Evolutionary conservation across 106 monocot species (phyloP), one percentile per base, ranked within the genome.

Genomic region (Allium fistulosum): DNA sequence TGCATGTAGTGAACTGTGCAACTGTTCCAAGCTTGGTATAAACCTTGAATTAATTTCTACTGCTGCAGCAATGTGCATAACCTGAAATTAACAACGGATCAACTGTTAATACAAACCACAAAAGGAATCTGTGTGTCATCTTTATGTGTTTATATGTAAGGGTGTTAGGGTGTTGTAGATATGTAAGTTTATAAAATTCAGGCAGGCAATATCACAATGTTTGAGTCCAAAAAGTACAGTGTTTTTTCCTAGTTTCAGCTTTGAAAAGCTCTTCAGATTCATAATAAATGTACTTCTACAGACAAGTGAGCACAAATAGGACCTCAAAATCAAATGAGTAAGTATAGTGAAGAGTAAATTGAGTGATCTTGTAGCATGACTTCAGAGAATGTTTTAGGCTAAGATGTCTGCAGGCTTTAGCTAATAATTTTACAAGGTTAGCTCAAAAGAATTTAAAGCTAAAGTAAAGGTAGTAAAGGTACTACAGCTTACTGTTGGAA

Each of bases 41-140:
- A 97, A 83, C 10, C 74, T 88, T 18, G 78, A 80, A 53, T 97
- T 88, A 58, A 97, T 86, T 83, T 92, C 96, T 68, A 67, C 67
- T 62, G 84, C 96, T 64, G 92, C 92, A 69, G 96, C 96, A 72
- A 96, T 96, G 78, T 96, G 96, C 96, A 96, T 96, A 50, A 96
- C 96, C 96, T 96, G 74, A 69, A 80, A 75, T 61, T 17, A 13
- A 26, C 59, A 59, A 47, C 26, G 10, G 53, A 28, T 12, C 57
- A 66, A 9, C 9, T 46, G 56, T 73, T 48, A 64, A 56, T 22
- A 55, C n/a, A 17, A 62, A 17, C 65, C n/a, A 66, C 11, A 51
- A 66, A 51, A 66, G 9, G 48, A 64, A 48, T 48, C 28, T 62
- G 26, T 11, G 15, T 27, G 37, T 37, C 28, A 28, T 28, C 28